phyloP scores from a whole-genome alignment of 331 rosid species.

The Dryas integrifolia region DNA sequence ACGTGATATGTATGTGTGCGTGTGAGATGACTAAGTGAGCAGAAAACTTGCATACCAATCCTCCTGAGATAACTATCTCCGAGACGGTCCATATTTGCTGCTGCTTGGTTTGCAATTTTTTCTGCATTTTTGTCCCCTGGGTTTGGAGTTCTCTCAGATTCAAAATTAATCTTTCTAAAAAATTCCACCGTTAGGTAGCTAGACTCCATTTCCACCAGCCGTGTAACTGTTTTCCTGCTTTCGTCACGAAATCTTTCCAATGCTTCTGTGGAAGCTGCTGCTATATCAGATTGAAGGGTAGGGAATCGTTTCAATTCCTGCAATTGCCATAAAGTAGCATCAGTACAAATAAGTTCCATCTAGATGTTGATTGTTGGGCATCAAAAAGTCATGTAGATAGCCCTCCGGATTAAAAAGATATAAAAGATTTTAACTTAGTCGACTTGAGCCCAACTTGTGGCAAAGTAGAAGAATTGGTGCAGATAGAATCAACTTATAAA shows the following conservation, averaged over 20 bases:
- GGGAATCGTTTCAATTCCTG: constrained; percentile 97
- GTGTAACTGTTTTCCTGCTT: constrained; percentile 75
- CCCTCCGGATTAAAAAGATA: not conserved
- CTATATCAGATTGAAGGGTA: constrained; percentile 74
- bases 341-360: not conserved
- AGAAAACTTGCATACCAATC: constrained; percentile 59
- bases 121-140: constrained; percentile 17
- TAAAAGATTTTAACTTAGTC: not conserved
- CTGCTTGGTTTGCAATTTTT: constrained; percentile 28
- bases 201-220: constrained; percentile 98
- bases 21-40: constrained; percentile 13
- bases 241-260: constrained; percentile 91
- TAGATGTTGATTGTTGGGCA: not conserved
- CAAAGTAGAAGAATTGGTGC: not conserved
- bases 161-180: constrained; percentile 78
- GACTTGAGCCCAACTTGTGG: not conserved
- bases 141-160: constrained; percentile 60
- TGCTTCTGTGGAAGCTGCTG: constrained; percentile 82
- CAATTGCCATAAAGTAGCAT: constrained; percentile 28
- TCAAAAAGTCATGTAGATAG: not conserved
- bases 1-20: not conserved
- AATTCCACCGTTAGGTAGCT: constrained; percentile 91
- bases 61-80: constrained; percentile 77
- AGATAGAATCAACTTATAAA: not conserved
- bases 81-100: constrained; percentile 46